phyloP scores from a whole-genome alignment of 2,329 filamentous ascomycete genomes.

The Graphilbum fragrans region DNA sequence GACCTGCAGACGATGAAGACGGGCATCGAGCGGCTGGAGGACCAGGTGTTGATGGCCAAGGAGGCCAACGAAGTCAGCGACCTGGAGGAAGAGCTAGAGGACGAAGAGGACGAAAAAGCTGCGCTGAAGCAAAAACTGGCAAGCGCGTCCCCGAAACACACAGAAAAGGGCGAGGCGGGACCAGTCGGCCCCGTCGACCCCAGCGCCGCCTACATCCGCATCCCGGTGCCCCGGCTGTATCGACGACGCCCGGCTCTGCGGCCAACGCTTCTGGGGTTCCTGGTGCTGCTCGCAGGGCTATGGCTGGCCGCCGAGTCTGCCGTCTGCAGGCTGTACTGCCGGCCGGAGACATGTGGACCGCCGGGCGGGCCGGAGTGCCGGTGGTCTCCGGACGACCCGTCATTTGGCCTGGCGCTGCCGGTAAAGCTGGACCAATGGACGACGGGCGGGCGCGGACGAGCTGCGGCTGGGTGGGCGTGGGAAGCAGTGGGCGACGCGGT shows the following conservation, averaged over 20 bases:
- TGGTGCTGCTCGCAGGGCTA: conserved; percentile 28
- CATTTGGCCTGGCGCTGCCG: conserved; percentile 47
- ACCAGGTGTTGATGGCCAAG: conserved; percentile 28
- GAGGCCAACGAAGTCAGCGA: not conserved
- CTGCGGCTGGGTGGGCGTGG: conserved; percentile 19
- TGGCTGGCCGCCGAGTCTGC: conserved; percentile 44
- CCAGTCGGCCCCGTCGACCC: not conserved
- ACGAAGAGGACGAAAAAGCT: not conserved
- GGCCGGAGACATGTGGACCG: conserved; percentile 31
- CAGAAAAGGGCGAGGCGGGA: not conserved
- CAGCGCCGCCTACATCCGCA: conserved; percentile 19
- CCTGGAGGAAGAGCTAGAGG: not conserved
- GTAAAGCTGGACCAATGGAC: conserved; percentile 52
- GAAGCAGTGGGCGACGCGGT: conserved; percentile 34
- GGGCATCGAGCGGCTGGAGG: conserved; percentile 46
- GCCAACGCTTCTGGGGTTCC: conserved; percentile 34
- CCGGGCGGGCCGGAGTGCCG: conserved; percentile 26
- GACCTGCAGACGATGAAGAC: conserved; percentile 42
- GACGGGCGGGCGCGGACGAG: conserved; percentile 37
- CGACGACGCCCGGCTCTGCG: conserved; percentile 28
- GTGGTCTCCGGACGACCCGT: conserved; percentile 46
- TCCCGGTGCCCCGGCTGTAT: conserved; percentile 37
- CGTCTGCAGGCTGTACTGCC: conserved; percentile 42
- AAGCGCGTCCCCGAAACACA: too few relatives aligned
- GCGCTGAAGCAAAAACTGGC: not conserved